phyloP scores from a whole-genome alignment of 1,284 basidiomycete species.

The Microbotryum saponariae region DNA sequence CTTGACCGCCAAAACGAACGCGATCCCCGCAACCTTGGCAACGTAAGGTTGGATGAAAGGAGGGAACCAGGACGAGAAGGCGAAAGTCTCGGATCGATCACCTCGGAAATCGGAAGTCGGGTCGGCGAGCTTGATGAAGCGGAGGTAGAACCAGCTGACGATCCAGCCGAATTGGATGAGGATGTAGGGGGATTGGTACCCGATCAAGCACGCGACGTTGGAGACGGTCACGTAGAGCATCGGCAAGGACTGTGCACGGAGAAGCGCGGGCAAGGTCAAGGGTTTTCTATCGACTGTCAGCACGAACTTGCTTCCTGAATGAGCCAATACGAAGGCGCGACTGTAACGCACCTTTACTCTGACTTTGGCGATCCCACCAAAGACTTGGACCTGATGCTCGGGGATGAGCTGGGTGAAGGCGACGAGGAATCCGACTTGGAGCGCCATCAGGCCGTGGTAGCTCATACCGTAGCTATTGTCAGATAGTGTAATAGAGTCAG shows the following conservation, averaged over 20 bases:
- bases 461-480: constrained; percentile 65
- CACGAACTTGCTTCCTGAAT: background rate
- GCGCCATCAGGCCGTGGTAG: constrained; percentile 84
- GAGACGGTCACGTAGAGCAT: constrained; percentile 90
- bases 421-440: constrained; percentile 85
- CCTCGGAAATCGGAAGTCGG: constrained; percentile 51
- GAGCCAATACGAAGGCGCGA: background rate
- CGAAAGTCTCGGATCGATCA: constrained; percentile 91
- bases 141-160: constrained; percentile 84
- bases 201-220: constrained; percentile 75
- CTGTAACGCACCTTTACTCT: constrained; percentile 67
- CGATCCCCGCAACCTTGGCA: constrained; percentile 57
- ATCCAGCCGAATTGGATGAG: constrained; percentile 98
- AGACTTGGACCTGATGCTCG: constrained; percentile 89
- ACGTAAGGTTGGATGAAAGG: constrained; percentile 78
- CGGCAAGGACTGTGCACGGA: constrained; percentile 61
- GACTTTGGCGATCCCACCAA: constrained; percentile 67
- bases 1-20: constrained; percentile 54
- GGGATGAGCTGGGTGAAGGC: constrained; percentile 96
- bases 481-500: background rate
- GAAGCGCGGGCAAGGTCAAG: background rate
- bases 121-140: constrained; percentile 87
- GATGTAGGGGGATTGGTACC: constrained; percentile 88
- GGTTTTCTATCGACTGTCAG: no score
- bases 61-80: constrained; percentile 95